A percentile compares a stretch with the other conserved stretches of the same genome.
Conservation (phyloP, 1,139 yeast genomes). For the Yamadazyma atmosphaerica region DNA sequence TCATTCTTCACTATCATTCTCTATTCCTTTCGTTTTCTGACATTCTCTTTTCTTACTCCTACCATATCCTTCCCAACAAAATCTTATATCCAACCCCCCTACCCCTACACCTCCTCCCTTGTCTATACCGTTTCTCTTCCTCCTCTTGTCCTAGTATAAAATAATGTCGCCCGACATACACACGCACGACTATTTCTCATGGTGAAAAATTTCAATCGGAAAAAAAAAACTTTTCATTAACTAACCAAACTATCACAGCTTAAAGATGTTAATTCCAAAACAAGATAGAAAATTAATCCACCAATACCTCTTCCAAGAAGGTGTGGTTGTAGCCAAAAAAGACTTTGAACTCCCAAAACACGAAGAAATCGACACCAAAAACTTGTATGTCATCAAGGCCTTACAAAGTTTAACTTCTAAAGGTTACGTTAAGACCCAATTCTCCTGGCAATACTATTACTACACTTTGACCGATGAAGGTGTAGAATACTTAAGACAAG, state of each 20-base stretch:
- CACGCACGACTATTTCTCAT: not conserved
- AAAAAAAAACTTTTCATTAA: slow-evolving; percentile 10
- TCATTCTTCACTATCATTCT: no score
- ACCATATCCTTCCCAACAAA: no score
- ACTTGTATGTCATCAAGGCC: slow-evolving; percentile 98
- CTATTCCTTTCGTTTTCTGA: no score
- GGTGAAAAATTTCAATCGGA: not conserved
- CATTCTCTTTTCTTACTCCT: no score
- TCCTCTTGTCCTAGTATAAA: no score
- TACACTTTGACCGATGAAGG: slow-evolving; percentile 99
- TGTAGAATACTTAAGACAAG: slow-evolving; percentile 96
- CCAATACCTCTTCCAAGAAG: slow-evolving; percentile 99
- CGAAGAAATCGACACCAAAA: slow-evolving; percentile 96
- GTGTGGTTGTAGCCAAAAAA: slow-evolving; percentile 99
- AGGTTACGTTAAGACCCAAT: slow-evolving; percentile 99
- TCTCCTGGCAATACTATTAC: slow-evolving; percentile 99
- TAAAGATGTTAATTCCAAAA: slow-evolving; percentile 93
- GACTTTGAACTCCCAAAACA: slow-evolving; percentile 97
- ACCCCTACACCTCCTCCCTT: no score
- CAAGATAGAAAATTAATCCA: slow-evolving; percentile 99
- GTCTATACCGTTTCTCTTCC: no score
- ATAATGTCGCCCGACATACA: not conserved
- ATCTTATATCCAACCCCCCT: not conserved
- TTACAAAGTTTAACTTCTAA: slow-evolving; percentile 98
- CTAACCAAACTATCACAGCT: slow-evolving; percentile 10